phyloP scores from a whole-genome alignment of 306 rosid species.

The Malus domestica region ASM211411v1 NC_041794.1:3281501-3282000 shows the following conservation, averaged over 20 bases:
- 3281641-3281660: not conserved
- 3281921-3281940: not conserved
- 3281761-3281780: not conserved
- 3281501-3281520: slow-evolving; percentile 83
- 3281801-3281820: not conserved
- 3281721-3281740: not conserved
- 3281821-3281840: not conserved
- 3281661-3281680: not conserved
- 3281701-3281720: not conserved
- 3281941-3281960: not conserved
- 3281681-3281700: not conserved
- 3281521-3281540: slow-evolving; percentile 79
- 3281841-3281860: not conserved
- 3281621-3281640: not conserved
- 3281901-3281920: not conserved
- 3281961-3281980: not conserved
- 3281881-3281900: not conserved
- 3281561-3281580: slow-evolving; percentile 84
- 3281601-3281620: slow-evolving; percentile 31
- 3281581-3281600: slow-evolving; percentile 89
- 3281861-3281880: not conserved
- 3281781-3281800: not conserved
- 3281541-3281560: slow-evolving; percentile 81
- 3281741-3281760: not conserved
- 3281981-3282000: not conserved